phyloP scores from a whole-genome alignment of 176 grass and related monocot species.

The Saccharum spontaneum region DNA sequence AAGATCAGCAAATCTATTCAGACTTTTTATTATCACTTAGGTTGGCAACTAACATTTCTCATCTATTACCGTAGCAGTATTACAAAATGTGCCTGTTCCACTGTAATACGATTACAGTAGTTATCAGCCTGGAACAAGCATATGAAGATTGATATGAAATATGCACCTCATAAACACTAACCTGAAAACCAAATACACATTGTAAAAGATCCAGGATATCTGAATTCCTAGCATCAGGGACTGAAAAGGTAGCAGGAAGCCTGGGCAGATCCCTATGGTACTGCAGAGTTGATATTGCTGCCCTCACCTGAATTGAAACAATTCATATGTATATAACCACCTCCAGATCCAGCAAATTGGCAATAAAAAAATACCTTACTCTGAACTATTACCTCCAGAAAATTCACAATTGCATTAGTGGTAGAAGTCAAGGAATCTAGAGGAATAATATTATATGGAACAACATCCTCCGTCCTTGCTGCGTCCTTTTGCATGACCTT shows the following conservation, averaged over 20 bases:
- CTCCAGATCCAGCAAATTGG: background rate
- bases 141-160: background rate
- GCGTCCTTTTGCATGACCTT: constrained; percentile 86
- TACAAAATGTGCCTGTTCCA: background rate
- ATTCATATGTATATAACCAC: constrained; percentile 4
- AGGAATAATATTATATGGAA: constrained; percentile 97
- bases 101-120: background rate
- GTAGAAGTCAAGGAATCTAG: constrained; percentile 76
- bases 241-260: constrained; percentile 64
- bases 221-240: constrained; percentile 76
- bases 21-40: background rate
- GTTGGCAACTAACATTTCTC: constrained; percentile 6
- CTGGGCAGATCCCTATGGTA: constrained; percentile 61
- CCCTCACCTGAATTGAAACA: constrained; percentile 67
- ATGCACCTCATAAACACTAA: constrained; percentile 33
- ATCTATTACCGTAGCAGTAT: background rate
- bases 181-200: constrained; percentile 90
- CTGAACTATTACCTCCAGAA: constrained; percentile 62
- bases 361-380: background rate
- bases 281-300: constrained; percentile 85
- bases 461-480: constrained; percentile 75
- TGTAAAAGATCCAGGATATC: constrained; percentile 95
- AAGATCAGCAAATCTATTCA: background rate
- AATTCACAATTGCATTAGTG: constrained; percentile 68
- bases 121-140: background rate